Conservation (phyloP, 768 basidiomycete genomes). For the Nidularia pulvinata region DNA sequence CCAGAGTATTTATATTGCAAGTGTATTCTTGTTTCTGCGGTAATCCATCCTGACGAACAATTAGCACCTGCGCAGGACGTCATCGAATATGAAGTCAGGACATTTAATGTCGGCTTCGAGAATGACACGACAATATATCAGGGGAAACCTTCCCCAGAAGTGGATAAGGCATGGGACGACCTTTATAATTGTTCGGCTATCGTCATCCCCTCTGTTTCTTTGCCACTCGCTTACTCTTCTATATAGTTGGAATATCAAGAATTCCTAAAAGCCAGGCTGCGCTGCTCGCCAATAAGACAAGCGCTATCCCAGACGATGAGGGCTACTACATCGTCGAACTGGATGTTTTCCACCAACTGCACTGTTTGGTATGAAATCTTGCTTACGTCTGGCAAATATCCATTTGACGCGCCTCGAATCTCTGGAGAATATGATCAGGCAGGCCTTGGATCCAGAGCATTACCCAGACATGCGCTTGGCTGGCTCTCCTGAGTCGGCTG, state of each 20-base stretch:
- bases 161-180: conserved; percentile 14
- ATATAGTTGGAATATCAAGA: conserved; percentile 8
- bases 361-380: conserved; percentile 15
- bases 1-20: too few species aligned
- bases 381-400: not conserved
- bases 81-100: conserved; percentile 9
- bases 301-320: conserved; percentile 15
- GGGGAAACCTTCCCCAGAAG: conserved; percentile 11
- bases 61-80: conserved; percentile 13
- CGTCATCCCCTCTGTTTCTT: not conserved
- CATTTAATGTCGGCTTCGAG: conserved; percentile 7
- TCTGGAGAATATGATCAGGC: conserved; percentile 12
- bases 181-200: conserved; percentile 10
- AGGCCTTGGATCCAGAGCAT: conserved; percentile 7
- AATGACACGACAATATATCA: conserved; percentile 8
- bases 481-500: not conserved
- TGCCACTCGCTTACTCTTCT: not conserved
- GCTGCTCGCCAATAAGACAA: conserved; percentile 13
- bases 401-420: not conserved
- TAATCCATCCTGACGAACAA: too few species aligned
- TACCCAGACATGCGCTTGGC: conserved; percentile 10
- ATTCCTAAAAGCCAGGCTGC: conserved; percentile 14
- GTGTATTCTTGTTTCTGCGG: too few species aligned
- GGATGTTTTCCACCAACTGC: conserved; percentile 23
- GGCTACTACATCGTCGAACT: conserved; percentile 14